Evolutionary conservation across 2,329 filamentous ascomycete genomes (phyloP), one percentile per base, ranked within the genome.

Genomic region (Sclerotinia sclerotiorum): DNA sequence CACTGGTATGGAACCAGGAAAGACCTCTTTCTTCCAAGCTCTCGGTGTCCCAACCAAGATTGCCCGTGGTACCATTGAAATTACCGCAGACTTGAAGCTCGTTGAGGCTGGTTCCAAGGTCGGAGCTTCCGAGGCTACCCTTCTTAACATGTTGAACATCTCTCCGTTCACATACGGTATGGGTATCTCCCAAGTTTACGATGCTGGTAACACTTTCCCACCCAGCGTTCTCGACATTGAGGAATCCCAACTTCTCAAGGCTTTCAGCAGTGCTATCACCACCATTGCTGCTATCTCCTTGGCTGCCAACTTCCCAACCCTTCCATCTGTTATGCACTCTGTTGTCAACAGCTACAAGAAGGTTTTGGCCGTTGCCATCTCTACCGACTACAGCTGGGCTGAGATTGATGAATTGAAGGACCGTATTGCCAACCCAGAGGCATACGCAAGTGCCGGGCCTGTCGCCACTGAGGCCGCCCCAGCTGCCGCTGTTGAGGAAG

Each of bases 11-110:
- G 95, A 99, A 84, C 96, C 95, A 81, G 96, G 96, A 84, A 99
- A 99, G 92, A 99, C 95, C 80, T 98, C 95, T 81, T 99, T 99
- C 93, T 99, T 99, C 94, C 95, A 99, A 90, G 95, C 95, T 79
- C 95, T 99, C 84, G 94, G 94, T 93, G 93, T 99, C 82, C 95
- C 95, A 81, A 99, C 95, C 89, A 99, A 99, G 93, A 99, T 99
- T 85, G 95, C 95, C 82, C 95, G 95, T 97, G 96, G 95, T 96
- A 99, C 95, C 85, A 99, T 99, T 85, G 95, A 99, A 92, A 99
- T 99, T 81, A 97, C 94, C 74, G 87, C 90, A 79, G 95, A 99
- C 81, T 87, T 99, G 79, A 98, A 97, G 92, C 92, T 99, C 82
- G 91, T 98, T 80, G 93, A 97, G 87, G 88, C 92, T 75, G 89